phyloP scores from a whole-genome alignment of 345 rosid genomes.

The Eucalyptus marginata region DNA sequence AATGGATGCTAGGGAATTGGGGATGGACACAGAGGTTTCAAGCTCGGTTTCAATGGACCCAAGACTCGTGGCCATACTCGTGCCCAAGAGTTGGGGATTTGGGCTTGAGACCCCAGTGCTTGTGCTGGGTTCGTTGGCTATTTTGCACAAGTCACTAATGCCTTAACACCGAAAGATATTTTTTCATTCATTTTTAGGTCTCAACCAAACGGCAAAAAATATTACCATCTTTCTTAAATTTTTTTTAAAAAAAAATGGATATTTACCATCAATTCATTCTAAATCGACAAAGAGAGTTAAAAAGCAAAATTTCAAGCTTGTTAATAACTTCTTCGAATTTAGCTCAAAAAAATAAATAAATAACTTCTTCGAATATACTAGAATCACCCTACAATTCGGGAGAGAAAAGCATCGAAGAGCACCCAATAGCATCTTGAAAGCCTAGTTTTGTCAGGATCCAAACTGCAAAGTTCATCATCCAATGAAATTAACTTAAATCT shows the following conservation, averaged over 20 bases:
- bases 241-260: neutral
- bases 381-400: neutral
- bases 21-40: accelerated
- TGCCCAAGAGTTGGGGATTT: neutral
- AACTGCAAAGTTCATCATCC: neutral
- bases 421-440: neutral
- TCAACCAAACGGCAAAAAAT: accelerated
- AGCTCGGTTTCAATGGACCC: neutral
- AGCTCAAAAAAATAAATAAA: too few relatives aligned
- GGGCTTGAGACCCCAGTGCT: neutral
- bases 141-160: accelerated
- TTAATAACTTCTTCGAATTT: neutral
- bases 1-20: neutral
- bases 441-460: neutral
- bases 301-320: neutral
- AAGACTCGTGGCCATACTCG: neutral
- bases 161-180: neutral
- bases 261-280: neutral
- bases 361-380: neutral
- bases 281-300: neutral
- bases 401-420: neutral
- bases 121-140: accelerated
- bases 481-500: neutral
- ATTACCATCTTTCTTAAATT: neutral
- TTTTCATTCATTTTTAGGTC: neutral